Evolutionary conservation across 192 early-diverging fungal genomes (phyloP), one percentile per base, ranked within the genome.

Genomic region (Coemansia sp.): DNA sequence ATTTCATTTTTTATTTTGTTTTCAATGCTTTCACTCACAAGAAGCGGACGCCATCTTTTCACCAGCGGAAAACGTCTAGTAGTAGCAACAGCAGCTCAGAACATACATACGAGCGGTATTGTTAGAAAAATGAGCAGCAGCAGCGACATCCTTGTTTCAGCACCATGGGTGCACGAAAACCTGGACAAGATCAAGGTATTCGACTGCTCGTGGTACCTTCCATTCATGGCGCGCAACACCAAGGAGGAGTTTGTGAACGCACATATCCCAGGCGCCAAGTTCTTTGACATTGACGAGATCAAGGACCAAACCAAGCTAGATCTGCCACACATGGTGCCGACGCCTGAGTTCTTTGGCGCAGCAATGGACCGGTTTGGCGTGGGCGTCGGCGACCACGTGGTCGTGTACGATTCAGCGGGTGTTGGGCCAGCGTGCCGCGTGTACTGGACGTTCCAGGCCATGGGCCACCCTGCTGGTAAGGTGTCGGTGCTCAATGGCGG

Each of bases 151-250:
- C 67, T 84, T 16, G 87, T 90, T 5, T 80, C 88, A 4, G 84
- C 88, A 13, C 67, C 76, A 1, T 91, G 88, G 89, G 78, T 92
- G 16, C 75, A 66, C 46, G 77, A 77, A 41, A 87, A 90, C 72
- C 73, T 90, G 32, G 66, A 51, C 41, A 67, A 69, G 1, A 88
- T 95, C 60, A 88, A 90, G n/a, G 80, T 93, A 4, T 71, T 98
- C 1, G 96, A 98, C 79, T 92, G 91, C 40, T 93, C 92, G 15
- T 98, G 95, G 95, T 90, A 97, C 79, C 89, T 96, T 80, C 93
- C 93, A 10, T 87, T 87, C 41, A 46, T 85, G 21, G 86, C 86
- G 37, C 86, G 90, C 46, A 77, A 92, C 61, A 77, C 90, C 48
- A 77, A 86, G 70, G 69, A 84, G n/a, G 93, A 96, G 74, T 95